phyloP scores from a whole-genome alignment of 2,329 filamentous ascomycete genomes.

The Cladobotryum mycophilum region DNA sequence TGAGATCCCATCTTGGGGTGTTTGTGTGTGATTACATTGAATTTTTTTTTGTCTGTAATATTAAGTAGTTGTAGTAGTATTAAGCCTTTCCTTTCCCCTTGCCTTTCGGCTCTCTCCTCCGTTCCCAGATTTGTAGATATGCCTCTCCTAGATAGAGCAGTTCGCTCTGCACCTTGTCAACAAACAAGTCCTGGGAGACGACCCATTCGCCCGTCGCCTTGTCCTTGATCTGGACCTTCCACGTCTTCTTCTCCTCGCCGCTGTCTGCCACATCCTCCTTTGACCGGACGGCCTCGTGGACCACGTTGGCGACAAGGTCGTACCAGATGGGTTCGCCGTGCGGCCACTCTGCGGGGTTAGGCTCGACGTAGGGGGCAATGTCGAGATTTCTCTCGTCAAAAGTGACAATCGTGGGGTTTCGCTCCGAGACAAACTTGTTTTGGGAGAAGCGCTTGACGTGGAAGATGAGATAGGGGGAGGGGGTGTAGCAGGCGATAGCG shows the following conservation, averaged over 20 bases:
- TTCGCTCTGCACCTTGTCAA: conserved; percentile 83
- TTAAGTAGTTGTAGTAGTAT: neutral
- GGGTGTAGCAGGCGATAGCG: conserved; percentile 87
- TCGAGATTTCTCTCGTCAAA: conserved; percentile 82
- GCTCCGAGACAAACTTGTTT: conserved; percentile 94
- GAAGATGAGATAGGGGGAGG: conserved; percentile 83
- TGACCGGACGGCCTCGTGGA: conserved; percentile 72
- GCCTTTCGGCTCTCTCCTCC: conserved; percentile 51
- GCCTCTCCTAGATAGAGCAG: conserved; percentile 88
- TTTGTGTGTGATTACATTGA: too few species aligned
- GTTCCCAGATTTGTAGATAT: conserved; percentile 95
- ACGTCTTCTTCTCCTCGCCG: conserved; percentile 79
- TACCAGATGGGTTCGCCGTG: conserved; percentile 84
- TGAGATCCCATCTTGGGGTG: too few species aligned
- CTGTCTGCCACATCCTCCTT: conserved; percentile 84
- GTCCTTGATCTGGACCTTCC: conserved; percentile 86
- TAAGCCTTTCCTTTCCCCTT: conserved; percentile 27
- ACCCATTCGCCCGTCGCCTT: conserved; percentile 82
- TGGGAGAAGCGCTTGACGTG: conserved; percentile 95
- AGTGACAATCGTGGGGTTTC: conserved; percentile 96
- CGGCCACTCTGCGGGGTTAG: conserved; percentile 64
- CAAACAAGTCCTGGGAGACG: conserved; percentile 87
- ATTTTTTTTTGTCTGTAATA: neutral
- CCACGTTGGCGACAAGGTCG: conserved; percentile 93
- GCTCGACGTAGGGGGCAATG: conserved; percentile 85